Base-by-base conservation (phyloP, 768 basidiomycete species). In the Naematelia encephala region DNA sequence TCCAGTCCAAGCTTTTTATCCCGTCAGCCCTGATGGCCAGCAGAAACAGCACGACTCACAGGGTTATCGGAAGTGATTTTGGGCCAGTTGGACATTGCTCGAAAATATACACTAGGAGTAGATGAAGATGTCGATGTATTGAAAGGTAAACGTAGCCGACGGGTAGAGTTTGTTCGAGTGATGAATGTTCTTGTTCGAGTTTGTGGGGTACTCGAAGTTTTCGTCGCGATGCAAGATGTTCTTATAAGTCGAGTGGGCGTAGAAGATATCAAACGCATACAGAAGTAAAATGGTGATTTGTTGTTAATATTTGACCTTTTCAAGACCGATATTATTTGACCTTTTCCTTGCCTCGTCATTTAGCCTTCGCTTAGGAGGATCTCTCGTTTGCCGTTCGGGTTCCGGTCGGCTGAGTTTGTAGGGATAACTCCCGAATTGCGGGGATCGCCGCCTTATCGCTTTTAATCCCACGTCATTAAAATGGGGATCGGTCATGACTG, bases 1-100 rank as follows among this genome's bases (percentile, higher is more conserved):
- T 86, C 88, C 60, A 97, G 81, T 34, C 72, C 69, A 50, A 77
- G 69, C 77, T 78, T 23, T 5, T 23, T 23, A 29, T 27, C 4
- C 39, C 11, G 19, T 21, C n/a, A 53, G 21, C 19, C 43, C 25
- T 23, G 25, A 28, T 44, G 4, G 30, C 10, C 1, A 30, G 54
- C 54, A 66, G 47, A 19, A 23, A n/a, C n/a, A 5, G 16, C 27
- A 5, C 3, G 10, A 55, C 71, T 59, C 44, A 73, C 71, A 23
- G 71, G 71, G 57, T 73, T 73, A 66, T 73, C 66, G n/a, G 56
- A 42, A 49, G 68, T 66, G 23, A 65, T 57, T 60, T 73, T 73
- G 19, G 71, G 71, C 66, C 66, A 66, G 51, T 73, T 69, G 2
- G 71, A 73, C 66, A 63, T 62, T 2, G 39, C 56, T 48, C 58